Percentiles rank a stretch among this genome's conserved stretches.
Evolutionary conservation across 2,329 filamentous ascomycete genomes (phyloP).

Genomic region (Exophiala sp.): DNA sequence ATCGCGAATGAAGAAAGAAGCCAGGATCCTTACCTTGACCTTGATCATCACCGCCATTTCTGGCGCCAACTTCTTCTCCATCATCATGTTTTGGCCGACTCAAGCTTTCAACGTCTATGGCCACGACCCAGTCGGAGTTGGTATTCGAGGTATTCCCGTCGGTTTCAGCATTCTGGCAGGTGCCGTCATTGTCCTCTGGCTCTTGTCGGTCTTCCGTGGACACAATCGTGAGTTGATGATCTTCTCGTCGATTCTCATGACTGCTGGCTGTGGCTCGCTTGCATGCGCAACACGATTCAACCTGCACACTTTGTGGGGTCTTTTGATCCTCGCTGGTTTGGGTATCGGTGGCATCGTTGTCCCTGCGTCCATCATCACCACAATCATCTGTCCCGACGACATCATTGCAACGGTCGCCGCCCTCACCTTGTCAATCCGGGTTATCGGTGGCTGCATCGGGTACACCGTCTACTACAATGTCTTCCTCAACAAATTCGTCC

Average conservation of each 20-base stretch:
- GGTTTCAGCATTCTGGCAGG: slow-evolving; percentile 62
- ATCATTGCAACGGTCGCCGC: slow-evolving; percentile 67
- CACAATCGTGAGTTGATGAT: slow-evolving; percentile 61
- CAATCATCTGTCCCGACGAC: slow-evolving; percentile 66
- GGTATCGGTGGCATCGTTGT: slow-evolving; percentile 67
- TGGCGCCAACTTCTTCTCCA: slow-evolving; percentile 57
- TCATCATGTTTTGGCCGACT: slow-evolving; percentile 60
- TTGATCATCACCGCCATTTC: slow-evolving; percentile 59
- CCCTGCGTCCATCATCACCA: slow-evolving; percentile 64
- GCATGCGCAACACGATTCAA: slow-evolving; percentile 52
- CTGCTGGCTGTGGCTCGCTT: slow-evolving; percentile 57
- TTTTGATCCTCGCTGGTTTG: slow-evolving; percentile 60
- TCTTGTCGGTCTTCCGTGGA: slow-evolving; percentile 57
- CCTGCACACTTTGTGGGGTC: slow-evolving; percentile 52
- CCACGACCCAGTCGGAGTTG: slow-evolving; percentile 62
- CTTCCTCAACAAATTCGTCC: slow-evolving; percentile 45
- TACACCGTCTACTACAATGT: slow-evolving; percentile 58
- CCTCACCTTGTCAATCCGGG: slow-evolving; percentile 65
- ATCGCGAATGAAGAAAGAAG: slow-evolving; percentile 44
- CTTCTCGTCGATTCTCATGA: slow-evolving; percentile 60
- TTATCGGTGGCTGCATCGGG: slow-evolving; percentile 64
- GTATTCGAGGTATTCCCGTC: slow-evolving; percentile 63
- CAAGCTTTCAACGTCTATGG: slow-evolving; percentile 64
- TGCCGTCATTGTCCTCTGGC: slow-evolving; percentile 56
- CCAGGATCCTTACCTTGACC: slow-evolving; percentile 50